Evolutionary conservation across 768 basidiomycete species (phyloP).

Genomic region (Amanita polypyramis): DNA sequence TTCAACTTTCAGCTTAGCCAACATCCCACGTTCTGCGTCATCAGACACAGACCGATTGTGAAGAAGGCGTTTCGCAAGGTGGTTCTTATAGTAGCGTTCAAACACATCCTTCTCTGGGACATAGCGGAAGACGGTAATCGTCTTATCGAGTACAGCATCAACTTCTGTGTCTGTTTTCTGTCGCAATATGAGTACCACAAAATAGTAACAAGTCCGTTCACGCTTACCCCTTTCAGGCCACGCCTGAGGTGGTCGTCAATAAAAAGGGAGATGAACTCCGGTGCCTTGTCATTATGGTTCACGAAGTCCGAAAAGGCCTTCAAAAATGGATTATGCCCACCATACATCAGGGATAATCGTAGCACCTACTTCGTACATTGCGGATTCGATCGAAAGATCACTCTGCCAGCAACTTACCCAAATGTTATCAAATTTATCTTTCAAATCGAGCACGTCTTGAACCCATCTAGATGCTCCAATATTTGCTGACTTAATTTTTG

Average conservation of each 20-base stretch:
- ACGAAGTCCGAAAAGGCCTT: conserved; percentile 92
- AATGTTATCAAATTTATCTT: conserved; percentile 80
- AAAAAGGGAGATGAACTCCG: conserved; percentile 93
- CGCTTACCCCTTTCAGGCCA: conserved; percentile 83
- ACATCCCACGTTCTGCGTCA: conserved; percentile 95
- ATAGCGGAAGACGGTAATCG: conserved; percentile 92
- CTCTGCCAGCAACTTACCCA: conserved; percentile 61
- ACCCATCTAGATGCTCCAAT: conserved; percentile 71
- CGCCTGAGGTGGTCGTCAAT: conserved; percentile 95
- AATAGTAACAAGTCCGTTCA: background rate
- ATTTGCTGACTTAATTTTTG: conserved; percentile 33
- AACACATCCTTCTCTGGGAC: conserved; percentile 94
- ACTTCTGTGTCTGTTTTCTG: conserved; percentile 95
- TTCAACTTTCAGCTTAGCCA: conserved; percentile 93
- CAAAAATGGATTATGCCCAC: background rate
- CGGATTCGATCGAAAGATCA: conserved; percentile 71
- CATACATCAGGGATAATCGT: background rate
- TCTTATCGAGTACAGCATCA: conserved; percentile 85
- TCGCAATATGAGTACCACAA: conserved; percentile 4
- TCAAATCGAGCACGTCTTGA: conserved; percentile 79
- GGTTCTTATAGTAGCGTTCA: conserved; percentile 94
- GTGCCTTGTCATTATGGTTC: conserved; percentile 76
- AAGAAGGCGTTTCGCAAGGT: conserved; percentile 88
- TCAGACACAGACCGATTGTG: conserved; percentile 85
- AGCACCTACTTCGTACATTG: conserved; percentile 68